Conservation (phyloP, 345 rosid genomes). For the Clausena lansium region DNA sequence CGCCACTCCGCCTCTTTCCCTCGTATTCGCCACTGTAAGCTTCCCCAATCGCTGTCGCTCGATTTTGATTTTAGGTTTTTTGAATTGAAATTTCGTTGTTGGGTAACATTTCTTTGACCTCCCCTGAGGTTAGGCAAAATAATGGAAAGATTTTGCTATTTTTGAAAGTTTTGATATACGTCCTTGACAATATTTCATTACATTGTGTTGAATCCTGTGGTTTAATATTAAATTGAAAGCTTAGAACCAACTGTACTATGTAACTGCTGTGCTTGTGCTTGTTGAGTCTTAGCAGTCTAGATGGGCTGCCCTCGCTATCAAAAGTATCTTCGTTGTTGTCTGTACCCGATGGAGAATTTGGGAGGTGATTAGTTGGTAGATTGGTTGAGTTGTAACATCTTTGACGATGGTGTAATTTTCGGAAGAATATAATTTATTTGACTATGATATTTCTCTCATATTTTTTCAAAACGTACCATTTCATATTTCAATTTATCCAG, state of each 20-base stretch:
- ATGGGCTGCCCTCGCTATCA: not conserved
- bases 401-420: not conserved
- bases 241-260: not conserved
- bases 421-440: not conserved
- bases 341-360: not conserved
- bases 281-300: not conserved
- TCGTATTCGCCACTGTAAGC: constrained; percentile 62
- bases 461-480: not conserved
- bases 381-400: not conserved
- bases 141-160: not conserved
- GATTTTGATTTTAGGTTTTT: not conserved
- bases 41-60: constrained; percentile 7
- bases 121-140: not conserved
- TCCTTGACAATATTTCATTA: not conserved
- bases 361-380: not conserved
- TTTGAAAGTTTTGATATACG: not conserved
- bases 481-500: not conserved
- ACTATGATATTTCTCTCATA: not conserved
- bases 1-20: constrained; percentile 85
- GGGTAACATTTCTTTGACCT: not conserved
- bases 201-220: not conserved
- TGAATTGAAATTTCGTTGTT: not conserved
- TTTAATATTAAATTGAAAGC: not conserved
- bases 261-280: not conserved
- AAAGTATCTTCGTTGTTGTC: not conserved